phyloP scores from a whole-genome alignment of 495 filamentous ascomycete genomes.

The Saxispiralis lemnorum region DNA sequence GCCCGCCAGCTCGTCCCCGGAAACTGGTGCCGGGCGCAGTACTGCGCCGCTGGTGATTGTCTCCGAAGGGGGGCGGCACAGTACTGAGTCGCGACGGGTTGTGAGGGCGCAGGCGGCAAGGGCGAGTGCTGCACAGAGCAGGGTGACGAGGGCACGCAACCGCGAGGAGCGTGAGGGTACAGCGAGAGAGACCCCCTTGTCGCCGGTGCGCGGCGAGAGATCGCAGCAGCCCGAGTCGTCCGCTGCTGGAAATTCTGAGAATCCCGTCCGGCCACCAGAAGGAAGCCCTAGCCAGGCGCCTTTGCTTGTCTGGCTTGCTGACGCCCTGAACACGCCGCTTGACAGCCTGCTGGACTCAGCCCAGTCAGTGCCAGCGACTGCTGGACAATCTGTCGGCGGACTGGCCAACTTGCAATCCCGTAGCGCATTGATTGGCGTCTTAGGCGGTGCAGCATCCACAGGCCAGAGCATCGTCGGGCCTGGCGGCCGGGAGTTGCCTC shows the following conservation, averaged over 20 bases:
- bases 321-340: not conserved
- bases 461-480: no score
- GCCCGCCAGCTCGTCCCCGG: not conserved
- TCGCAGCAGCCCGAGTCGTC: not conserved
- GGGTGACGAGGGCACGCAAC: constrained; percentile 13
- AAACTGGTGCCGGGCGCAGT: not conserved
- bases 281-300: no score
- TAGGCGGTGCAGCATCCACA: no score
- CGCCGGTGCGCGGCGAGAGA: not conserved
- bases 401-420: no score
- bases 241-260: not conserved
- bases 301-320: not conserved
- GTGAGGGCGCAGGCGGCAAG: constrained; percentile 14
- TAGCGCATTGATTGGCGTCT: no score
- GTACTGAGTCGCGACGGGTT: constrained; percentile 10
- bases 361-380: not conserved
- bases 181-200: not conserved
- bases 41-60: constrained; percentile 12
- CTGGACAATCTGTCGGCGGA: no score
- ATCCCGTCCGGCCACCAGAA: no score
- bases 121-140: constrained; percentile 11
- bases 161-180: constrained; percentile 10
- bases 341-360: not conserved
- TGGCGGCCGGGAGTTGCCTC: constrained; percentile 1
- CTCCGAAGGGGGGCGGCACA: constrained; percentile 8